These are phyloP conservation scores for Obba rivulosa DNA, from an alignment of 768 basidiomycete species.

Conservation along the genomic window DNA sequence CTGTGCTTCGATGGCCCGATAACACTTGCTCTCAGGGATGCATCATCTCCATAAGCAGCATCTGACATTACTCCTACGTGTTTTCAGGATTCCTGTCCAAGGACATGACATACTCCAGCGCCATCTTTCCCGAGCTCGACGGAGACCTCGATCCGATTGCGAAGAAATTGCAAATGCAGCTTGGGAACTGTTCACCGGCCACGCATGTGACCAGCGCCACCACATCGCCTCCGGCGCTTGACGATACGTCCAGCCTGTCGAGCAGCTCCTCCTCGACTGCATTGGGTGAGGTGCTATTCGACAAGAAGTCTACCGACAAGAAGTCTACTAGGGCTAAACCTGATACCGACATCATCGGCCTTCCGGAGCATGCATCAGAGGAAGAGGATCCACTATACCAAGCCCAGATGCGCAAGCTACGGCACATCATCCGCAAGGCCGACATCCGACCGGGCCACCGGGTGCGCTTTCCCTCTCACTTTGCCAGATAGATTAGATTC, in stretches of 20 bases:
- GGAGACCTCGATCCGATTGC: conserved; percentile 36
- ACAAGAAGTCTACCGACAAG: background rate
- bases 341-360: background rate
- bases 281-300: too few relatives aligned
- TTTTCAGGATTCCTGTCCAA: conserved; percentile 45
- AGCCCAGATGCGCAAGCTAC: conserved; percentile 47
- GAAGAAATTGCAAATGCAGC: background rate
- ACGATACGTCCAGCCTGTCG: too few relatives aligned
- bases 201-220: background rate
- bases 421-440: conserved; percentile 60
- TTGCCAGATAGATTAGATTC: too few relatives aligned
- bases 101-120: conserved; percentile 79
- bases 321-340: background rate
- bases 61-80: too few relatives aligned
- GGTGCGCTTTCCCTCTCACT: conserved; percentile 7
- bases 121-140: conserved; percentile 62
- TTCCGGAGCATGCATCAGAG: background rate
- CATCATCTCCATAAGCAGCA: too few relatives aligned
- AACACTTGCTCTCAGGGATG: background rate
- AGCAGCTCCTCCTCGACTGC: too few relatives aligned
- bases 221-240: background rate
- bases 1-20: conserved; percentile 3
- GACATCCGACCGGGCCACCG: conserved; percentile 48
- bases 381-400: conserved; percentile 17
- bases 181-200: background rate